phyloP scores from a whole-genome alignment of 169 alveolate species.

The Eimeria sp. region DNA sequence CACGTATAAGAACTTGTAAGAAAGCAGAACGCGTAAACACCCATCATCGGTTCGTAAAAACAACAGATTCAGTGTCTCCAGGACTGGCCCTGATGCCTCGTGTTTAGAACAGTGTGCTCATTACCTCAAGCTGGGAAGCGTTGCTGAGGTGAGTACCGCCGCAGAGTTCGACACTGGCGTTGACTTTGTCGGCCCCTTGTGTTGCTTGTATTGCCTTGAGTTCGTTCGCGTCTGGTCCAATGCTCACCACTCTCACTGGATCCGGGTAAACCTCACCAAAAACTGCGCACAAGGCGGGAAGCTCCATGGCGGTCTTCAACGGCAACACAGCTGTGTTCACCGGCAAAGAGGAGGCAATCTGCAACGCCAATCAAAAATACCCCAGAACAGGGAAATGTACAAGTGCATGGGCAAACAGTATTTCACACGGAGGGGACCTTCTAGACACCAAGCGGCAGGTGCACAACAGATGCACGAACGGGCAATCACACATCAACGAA shows the following conservation, averaged over 20 bases:
- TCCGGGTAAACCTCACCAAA: conserved; percentile 97
- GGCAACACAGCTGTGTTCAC: conserved; percentile 81
- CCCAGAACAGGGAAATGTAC: background rate
- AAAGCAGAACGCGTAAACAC: background rate
- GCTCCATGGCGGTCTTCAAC: conserved; percentile 82
- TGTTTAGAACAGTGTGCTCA: background rate
- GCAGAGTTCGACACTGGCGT: conserved; percentile 93
- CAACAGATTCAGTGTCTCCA: background rate
- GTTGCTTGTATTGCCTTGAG: conserved; percentile 60
- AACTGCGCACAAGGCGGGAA: conserved; percentile 88
- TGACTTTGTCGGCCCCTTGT: conserved; percentile 82
- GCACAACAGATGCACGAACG: background rate
- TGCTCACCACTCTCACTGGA: conserved; percentile 95
- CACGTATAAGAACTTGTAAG: background rate
- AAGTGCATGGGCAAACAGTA: background rate
- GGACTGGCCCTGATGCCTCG: background rate
- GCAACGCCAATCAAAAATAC: background rate
- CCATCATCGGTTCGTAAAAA: too few species aligned
- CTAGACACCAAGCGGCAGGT: background rate
- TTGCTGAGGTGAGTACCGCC: conserved; percentile 96
- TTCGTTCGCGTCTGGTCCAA: conserved; percentile 88
- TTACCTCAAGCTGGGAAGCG: conserved; percentile 88
- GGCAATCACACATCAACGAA: background rate
- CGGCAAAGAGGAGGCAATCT: conserved; percentile 70
- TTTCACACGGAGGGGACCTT: background rate